A percentile compares a stretch with the other conserved stretches of the same genome.
phyloP scores from a whole-genome alignment of 2,329 filamentous ascomycete species.

The Talaromyces atroroseus region DNA sequence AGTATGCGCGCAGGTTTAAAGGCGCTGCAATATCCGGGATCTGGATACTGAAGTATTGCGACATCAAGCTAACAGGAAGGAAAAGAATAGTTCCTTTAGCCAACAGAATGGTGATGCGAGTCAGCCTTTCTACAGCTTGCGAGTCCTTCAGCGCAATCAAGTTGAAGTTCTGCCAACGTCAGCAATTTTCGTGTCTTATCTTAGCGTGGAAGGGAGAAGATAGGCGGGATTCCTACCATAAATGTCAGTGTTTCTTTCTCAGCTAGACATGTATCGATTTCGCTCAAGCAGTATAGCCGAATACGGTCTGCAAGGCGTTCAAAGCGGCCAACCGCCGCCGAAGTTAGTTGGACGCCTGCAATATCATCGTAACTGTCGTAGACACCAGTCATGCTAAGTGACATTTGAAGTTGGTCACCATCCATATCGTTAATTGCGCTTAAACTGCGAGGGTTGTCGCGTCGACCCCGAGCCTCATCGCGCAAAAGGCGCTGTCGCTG shows the following conservation, averaged over 20 bases:
- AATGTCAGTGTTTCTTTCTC: slow-evolving; percentile 67
- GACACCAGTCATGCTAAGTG: slow-evolving; percentile 17
- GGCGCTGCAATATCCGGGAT: slow-evolving; percentile 50
- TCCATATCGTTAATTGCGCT: slow-evolving; percentile 25
- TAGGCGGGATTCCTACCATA: slow-evolving; percentile 46
- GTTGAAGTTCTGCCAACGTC: slow-evolving; percentile 61
- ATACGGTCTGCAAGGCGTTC: slow-evolving; percentile 57
- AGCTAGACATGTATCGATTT: slow-evolving; percentile 59
- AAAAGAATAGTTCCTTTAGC: slow-evolving; percentile 73
- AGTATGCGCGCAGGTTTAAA: slow-evolving; percentile 62
- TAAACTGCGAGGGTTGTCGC: slow-evolving; percentile 16
- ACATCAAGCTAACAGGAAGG: slow-evolving; percentile 69
- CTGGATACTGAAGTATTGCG: slow-evolving; percentile 66
- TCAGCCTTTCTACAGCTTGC: slow-evolving; percentile 64
- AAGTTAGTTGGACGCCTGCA: slow-evolving; percentile 38
- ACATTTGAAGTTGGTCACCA: slow-evolving; percentile 37
- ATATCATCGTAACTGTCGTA: slow-evolving; percentile 17
- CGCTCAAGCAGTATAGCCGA: slow-evolving; percentile 56
- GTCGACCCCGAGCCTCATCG: slow-evolving; percentile 26
- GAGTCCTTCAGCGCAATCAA: slow-evolving; percentile 71
- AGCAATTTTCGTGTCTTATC: background rate
- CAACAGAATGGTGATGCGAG: slow-evolving; percentile 64
- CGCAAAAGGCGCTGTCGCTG: slow-evolving; percentile 43
- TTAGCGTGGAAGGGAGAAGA: background rate
- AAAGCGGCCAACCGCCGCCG: slow-evolving; percentile 53